These are phyloP conservation scores for Hymenoscyphus linearis DNA, from an alignment of 2,329 filamentous ascomycete species.

Conservation along the genomic window DNA sequence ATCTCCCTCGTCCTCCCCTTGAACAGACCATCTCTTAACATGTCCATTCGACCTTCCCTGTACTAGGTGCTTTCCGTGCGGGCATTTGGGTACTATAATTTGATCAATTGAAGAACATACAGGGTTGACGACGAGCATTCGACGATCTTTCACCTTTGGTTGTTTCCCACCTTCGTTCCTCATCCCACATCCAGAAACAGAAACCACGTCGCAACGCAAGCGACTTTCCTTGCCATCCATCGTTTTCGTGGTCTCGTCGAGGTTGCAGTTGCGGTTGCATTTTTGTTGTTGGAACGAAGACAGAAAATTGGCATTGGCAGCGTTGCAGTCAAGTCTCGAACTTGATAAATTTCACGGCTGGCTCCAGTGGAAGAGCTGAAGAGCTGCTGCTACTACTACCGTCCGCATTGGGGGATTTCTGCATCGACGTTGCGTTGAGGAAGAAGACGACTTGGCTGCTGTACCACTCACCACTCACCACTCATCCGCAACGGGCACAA, in stretches of 20 bases:
- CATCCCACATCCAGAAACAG: not conserved
- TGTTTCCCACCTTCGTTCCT: constrained; percentile 23
- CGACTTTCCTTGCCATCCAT: not conserved
- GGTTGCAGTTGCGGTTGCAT: not conserved
- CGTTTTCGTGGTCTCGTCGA: not conserved
- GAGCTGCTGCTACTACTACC: constrained; percentile 1
- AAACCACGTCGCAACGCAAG: too few species aligned
- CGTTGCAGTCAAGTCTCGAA: constrained; percentile 10
- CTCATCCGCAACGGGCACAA: not conserved
- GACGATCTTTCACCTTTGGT: constrained; percentile 16
- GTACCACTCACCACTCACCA: constrained; percentile 5
- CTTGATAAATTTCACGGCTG: constrained; percentile 24
- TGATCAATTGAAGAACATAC: constrained; percentile 23
- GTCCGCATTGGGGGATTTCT: constrained; percentile 13
- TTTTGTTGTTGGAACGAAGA: not conserved
- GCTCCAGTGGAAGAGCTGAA: constrained; percentile 27
- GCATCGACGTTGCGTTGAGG: constrained; percentile 11
- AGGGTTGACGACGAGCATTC: constrained; percentile 23
- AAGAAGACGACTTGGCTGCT: constrained; percentile 6
- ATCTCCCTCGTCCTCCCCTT: constrained; percentile 3
- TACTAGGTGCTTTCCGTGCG: constrained; percentile 21
- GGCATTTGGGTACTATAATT: constrained; percentile 22
- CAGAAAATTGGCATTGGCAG: not conserved
- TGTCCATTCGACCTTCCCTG: constrained; percentile 27
- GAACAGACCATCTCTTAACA: constrained; percentile 5